Conservation (phyloP, 805 yeast species). For the Hermanozyma aechmeae region DNA sequence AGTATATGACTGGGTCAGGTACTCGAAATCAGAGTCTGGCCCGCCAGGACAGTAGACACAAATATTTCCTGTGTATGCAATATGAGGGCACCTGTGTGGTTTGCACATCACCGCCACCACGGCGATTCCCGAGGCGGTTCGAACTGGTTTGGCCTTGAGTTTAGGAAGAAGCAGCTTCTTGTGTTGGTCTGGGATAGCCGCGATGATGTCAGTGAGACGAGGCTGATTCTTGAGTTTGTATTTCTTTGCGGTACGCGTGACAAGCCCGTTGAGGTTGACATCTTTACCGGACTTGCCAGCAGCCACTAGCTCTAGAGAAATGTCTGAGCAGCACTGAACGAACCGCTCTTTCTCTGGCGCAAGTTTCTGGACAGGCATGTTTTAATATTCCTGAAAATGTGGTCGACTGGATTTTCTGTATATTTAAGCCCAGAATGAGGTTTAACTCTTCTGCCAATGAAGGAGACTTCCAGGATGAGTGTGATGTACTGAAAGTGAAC, state of each 20-base stretch:
- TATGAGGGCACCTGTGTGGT: constrained; percentile 98
- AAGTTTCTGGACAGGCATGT: too few relatives aligned
- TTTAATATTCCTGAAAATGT: too few relatives aligned
- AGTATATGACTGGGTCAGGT: constrained; percentile 95
- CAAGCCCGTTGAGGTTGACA: constrained; percentile 83
- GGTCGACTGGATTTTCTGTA: too few relatives aligned
- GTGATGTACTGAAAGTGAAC: too few relatives aligned
- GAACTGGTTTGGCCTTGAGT: constrained; percentile 94
- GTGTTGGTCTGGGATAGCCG: constrained; percentile 93
- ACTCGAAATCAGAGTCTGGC: constrained; percentile 96
- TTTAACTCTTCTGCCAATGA: too few relatives aligned
- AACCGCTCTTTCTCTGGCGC: constrained; percentile 93
- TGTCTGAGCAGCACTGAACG: constrained; percentile 85
- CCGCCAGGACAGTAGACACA: constrained; percentile 99
- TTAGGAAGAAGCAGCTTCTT: constrained; percentile 87
- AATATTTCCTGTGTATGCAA: constrained; percentile 96
- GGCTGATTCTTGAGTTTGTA: constrained; percentile 90
- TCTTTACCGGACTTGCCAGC: constrained; percentile 67
- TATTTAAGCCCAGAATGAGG: too few relatives aligned
- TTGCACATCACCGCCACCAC: constrained; percentile 99
- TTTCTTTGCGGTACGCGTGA: constrained; percentile 77
- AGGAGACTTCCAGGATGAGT: too few relatives aligned
- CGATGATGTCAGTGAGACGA: constrained; percentile 85
- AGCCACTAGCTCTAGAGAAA: constrained; percentile 75
- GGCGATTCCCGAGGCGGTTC: constrained; percentile 98